phyloP scores from a whole-genome alignment of 2,329 filamentous ascomycete genomes.

The Aspergillus vadensis region DNA sequence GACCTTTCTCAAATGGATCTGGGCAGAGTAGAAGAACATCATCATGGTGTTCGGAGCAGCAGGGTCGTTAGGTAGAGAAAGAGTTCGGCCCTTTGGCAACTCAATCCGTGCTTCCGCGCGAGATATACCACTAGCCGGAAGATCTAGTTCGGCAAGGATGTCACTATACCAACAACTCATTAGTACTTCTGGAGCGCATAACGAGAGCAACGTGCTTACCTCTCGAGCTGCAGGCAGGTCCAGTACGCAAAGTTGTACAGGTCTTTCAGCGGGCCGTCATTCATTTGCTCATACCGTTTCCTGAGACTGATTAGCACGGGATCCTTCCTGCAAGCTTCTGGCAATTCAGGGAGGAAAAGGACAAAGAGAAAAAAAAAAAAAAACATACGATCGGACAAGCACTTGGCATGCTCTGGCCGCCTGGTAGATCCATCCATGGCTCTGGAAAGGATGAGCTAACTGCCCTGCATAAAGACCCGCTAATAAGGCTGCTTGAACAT shows the following conservation, averaged over 20 bases:
- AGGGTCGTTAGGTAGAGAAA: slow-evolving; percentile 36
- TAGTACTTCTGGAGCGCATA: neutral
- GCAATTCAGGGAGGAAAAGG: neutral
- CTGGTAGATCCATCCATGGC: slow-evolving; percentile 69
- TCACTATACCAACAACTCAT: slow-evolving; percentile 58
- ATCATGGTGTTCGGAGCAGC: slow-evolving; percentile 43
- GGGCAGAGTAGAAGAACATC: slow-evolving; percentile 62
- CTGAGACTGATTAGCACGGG: slow-evolving; percentile 20
- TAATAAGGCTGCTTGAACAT: slow-evolving; percentile 82
- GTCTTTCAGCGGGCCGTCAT: slow-evolving; percentile 52
- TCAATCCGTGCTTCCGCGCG: slow-evolving; percentile 53
- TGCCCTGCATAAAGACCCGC: slow-evolving; percentile 89
- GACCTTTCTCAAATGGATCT: slow-evolving; percentile 61
- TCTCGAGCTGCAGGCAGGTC: slow-evolving; percentile 92
- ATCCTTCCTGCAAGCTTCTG: neutral
- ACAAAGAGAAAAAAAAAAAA: neutral
- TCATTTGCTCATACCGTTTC: slow-evolving; percentile 38
- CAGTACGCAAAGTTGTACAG: slow-evolving; percentile 78
- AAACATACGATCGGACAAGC: slow-evolving; percentile 68
- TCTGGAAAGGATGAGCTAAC: slow-evolving; percentile 81
- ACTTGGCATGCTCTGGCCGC: slow-evolving; percentile 66
- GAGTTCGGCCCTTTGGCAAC: slow-evolving; percentile 42
- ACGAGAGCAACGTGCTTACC: slow-evolving; percentile 52
- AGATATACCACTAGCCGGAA: slow-evolving; percentile 63
- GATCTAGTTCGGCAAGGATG: slow-evolving; percentile 81